These are phyloP conservation scores for Trichoderma harzianum DNA, from an alignment of 2,329 filamentous ascomycete species.

Conservation along the genomic window DNA sequence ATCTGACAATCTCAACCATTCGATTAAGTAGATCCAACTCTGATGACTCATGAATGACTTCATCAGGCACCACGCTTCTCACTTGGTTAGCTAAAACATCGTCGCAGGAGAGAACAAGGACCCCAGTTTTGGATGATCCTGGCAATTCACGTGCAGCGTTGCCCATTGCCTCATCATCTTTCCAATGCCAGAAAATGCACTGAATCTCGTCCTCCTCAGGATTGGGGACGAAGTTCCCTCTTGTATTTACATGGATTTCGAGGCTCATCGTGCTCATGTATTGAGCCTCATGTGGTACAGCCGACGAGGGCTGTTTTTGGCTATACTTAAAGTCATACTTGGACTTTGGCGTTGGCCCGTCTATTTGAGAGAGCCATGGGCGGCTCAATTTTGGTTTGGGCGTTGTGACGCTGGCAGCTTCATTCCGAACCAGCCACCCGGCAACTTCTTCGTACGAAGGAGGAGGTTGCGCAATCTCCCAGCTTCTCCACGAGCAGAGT, in stretches of 20 bases:
- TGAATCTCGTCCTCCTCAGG: conserved; percentile 86
- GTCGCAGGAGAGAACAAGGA: conserved; percentile 67
- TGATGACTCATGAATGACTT: conserved; percentile 70
- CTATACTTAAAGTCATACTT: conserved; percentile 83
- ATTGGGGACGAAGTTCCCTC: conserved; percentile 77
- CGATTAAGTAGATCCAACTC: conserved; percentile 82
- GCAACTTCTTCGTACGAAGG: conserved; percentile 69
- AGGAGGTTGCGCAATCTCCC: conserved; percentile 72
- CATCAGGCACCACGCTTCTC: conserved; percentile 55
- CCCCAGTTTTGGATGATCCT: conserved; percentile 57
- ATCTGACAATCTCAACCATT: conserved; percentile 82
- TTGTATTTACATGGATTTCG: conserved; percentile 86
- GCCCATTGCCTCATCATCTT: conserved; percentile 61
- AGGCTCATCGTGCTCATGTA: conserved; percentile 98
- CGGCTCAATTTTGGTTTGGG: conserved; percentile 15
- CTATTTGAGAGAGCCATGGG: conserved; percentile 71
- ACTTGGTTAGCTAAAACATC: conserved; percentile 58
- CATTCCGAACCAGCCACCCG: conserved; percentile 49
- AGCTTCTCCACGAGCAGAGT: conserved; percentile 57
- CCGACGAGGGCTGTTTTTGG: conserved; percentile 69
- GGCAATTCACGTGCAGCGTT: conserved; percentile 38
- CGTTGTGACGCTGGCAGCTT: not conserved
- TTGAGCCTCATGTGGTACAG: conserved; percentile 76
- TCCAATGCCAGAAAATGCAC: conserved; percentile 86
- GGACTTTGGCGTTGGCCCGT: conserved; percentile 80